Conservation (phyloP, 208 protist species). For the Crithidia fasciculata region DNA sequence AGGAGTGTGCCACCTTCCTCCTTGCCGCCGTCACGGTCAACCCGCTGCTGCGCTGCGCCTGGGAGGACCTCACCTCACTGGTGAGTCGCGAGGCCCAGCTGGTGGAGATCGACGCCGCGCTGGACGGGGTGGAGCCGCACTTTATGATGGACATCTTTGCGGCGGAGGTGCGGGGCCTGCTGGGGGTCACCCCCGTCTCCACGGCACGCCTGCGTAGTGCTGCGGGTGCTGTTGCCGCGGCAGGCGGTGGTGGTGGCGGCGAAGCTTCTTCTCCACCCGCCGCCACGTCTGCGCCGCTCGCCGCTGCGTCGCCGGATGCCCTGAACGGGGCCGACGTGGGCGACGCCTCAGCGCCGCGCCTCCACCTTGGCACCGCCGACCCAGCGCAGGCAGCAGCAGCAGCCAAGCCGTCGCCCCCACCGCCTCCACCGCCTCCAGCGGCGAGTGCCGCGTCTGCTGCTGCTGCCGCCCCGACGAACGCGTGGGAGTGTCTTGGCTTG, state of each 20-base stretch:
- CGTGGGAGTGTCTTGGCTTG: constrained; percentile 65
- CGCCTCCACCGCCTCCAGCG: not conserved
- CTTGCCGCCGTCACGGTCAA: constrained; percentile 60
- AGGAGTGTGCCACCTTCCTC: constrained; percentile 77
- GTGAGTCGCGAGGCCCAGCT: constrained; percentile 76
- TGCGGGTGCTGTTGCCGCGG: constrained; percentile 8
- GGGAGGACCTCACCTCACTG: constrained; percentile 75
- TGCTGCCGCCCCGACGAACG: constrained; percentile 36
- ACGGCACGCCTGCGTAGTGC: constrained; percentile 20
- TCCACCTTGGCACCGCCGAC: not conserved
- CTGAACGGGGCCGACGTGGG: constrained; percentile 6
- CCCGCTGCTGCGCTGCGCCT: constrained; percentile 83
- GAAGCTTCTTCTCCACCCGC: not conserved
- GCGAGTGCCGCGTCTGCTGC: constrained; percentile 1
- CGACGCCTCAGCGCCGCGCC: not conserved
- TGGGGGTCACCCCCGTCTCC: constrained; percentile 64
- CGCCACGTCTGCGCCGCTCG: constrained; percentile 1
- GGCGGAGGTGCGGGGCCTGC: constrained; percentile 54
- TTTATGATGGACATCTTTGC: constrained; percentile 84
- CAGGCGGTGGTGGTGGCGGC: not conserved
- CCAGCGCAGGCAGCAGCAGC: not conserved
- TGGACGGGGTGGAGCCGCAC: constrained; percentile 37
- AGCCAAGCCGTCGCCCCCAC: not conserved
- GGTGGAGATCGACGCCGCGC: constrained; percentile 58
- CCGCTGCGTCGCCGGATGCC: not conserved